Evolutionary conservation across 176 grass and related monocot genomes (phyloP), one percentile per base, ranked within the genome.

Genomic region (Oryza meyeriana): DNA sequence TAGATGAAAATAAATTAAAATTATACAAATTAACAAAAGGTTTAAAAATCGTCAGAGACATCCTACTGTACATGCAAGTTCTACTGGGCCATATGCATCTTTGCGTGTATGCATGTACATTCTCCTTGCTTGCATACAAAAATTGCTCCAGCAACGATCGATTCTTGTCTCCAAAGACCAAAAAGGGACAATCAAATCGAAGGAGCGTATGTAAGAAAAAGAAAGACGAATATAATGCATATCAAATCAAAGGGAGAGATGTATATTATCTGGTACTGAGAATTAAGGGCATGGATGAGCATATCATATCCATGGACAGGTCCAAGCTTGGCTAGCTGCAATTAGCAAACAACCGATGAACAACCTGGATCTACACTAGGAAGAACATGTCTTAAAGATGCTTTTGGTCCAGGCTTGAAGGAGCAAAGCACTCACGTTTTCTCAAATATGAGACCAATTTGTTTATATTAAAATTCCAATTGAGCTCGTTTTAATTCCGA

Each of bases 101-200:
- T 84, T 84, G 82, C 64, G 82, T 77, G 73, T 16, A 33, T 32
- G 64, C 39, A 44, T 32, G 26, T 11, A 69, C 35, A 69, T 84
- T 84, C 64, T 61, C 27, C 59, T 77, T 69, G 73, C 64, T 69
- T 42, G 62, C 4, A 52, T 55, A 41, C 12, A 84, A 42, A 75
- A 41, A 55, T 2, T n/a, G 7, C 48, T 55, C 1, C 18, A 8
- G 8, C 34, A 69, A 69, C 45, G 44, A 69, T 59, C 41, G 30
- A 44, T 84, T 69, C 82, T 20, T 69, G 62, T 33, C 65, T 59
- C 75, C 36, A 12, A 2, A 3, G 14, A 12, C 75, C 13, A 12
- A 35, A 77, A 64, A 30, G 16, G 57, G n/a, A 8, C 1, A 58
- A 59, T 59, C 36, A 27, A 77, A 26, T 39, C 3, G 18, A 68